Evolutionary conservation across 176 grass and related monocot genomes (phyloP).

Genomic region (Elymus sibiricus): DNA sequence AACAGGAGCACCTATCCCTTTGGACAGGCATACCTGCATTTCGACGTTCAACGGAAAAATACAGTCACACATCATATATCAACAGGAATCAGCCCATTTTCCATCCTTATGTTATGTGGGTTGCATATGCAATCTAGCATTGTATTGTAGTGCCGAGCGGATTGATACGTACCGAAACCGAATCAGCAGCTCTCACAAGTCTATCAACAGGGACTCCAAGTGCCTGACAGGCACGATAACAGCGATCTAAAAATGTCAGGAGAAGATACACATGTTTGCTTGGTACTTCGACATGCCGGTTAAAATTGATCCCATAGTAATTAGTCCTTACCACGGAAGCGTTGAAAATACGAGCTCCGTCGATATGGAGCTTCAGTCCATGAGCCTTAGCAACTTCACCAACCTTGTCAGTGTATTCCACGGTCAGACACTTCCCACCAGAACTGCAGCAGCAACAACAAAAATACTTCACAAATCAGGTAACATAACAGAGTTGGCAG

Average conservation of each 20-base stretch:
- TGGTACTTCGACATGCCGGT: not conserved
- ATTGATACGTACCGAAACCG: constrained; percentile 63
- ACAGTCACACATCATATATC: not conserved
- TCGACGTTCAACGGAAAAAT: not conserved
- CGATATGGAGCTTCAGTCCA: constrained; percentile 90
- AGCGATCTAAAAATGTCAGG: not conserved
- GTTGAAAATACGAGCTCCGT: constrained; percentile 91
- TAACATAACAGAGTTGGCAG: not conserved
- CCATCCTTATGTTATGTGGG: not conserved
- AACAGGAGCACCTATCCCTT: constrained; percentile 88
- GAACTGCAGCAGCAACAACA: constrained; percentile 27
- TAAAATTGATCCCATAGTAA: not conserved
- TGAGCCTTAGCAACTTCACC: constrained; percentile 58
- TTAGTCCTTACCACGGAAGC: constrained; percentile 87
- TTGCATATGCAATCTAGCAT: not conserved
- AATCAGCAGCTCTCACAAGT: constrained; percentile 82
- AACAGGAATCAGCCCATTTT: no score
- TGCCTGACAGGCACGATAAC: constrained; percentile 36
- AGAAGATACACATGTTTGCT: not conserved
- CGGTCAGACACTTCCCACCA: constrained; percentile 77
- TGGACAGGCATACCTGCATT: constrained; percentile 77
- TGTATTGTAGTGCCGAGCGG: not conserved
- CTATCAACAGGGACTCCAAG: constrained; percentile 81
- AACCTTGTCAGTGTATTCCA: constrained; percentile 73
- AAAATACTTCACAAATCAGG: not conserved